Conservation (phyloP, 495 filamentous ascomycete genomes). For the Rhizodiscina lignyota region DNA sequence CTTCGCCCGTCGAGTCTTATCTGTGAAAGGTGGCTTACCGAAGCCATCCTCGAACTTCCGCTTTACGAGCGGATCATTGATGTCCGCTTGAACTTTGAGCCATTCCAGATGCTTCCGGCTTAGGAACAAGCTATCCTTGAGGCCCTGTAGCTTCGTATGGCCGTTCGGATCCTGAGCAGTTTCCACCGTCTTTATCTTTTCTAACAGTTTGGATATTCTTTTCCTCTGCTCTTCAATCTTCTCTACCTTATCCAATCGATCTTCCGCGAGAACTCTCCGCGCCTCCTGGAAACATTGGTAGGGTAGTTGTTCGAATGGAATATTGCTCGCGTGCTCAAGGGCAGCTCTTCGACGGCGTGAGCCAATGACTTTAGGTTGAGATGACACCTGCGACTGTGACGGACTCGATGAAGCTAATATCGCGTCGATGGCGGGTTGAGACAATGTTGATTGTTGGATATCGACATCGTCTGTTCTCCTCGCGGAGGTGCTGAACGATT, state of each 20-base stretch:
- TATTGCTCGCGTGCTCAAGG: constrained; percentile 18
- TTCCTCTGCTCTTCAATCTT: constrained; percentile 33
- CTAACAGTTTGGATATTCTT: constrained; percentile 42
- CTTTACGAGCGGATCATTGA: constrained; percentile 92
- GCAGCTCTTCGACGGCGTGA: not conserved
- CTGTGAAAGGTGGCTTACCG: constrained; percentile 34
- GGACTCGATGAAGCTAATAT: too few species aligned
- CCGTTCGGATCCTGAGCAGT: too few species aligned
- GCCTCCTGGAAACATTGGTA: constrained; percentile 98
- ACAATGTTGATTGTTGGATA: too few species aligned
- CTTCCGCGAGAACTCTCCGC: constrained; percentile 59
- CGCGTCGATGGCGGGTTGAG: too few species aligned
- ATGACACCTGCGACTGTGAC: too few species aligned
- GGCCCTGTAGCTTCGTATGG: constrained; percentile 48
- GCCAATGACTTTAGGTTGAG: too few species aligned
- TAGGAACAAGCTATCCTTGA: too few species aligned
- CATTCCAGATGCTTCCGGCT: constrained; percentile 54
- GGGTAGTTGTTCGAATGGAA: constrained; percentile 84
- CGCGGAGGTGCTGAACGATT: too few species aligned
- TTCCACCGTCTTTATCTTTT: constrained; percentile 7
- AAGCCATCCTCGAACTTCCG: constrained; percentile 84
- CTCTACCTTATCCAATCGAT: constrained; percentile 63
- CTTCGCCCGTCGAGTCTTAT: constrained; percentile 1
- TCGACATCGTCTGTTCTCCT: too few species aligned
- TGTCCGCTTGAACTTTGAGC: constrained; percentile 78